Conservation (phyloP, 169 alveolate genomes). For the Toxoplasma gondii region DNA sequence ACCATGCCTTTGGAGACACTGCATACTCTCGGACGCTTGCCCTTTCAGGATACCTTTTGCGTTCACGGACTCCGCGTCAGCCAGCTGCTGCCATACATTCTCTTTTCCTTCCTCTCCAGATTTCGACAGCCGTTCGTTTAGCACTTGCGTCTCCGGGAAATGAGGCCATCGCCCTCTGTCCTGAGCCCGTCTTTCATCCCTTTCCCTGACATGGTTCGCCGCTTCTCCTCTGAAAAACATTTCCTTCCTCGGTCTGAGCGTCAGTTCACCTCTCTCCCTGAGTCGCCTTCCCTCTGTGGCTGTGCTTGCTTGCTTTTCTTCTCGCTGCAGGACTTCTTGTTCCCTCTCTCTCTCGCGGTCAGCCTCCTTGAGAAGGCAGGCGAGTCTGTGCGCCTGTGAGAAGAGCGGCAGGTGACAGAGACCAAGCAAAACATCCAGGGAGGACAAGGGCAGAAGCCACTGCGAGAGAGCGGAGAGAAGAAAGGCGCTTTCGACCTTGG, state of each 20-base stretch:
- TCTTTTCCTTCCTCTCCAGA: neutral
- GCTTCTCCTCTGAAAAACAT: neutral
- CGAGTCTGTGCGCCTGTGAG: neutral
- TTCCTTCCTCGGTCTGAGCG: too few species aligned
- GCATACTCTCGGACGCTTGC: too few species aligned
- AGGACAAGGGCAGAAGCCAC: neutral
- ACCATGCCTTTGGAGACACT: too few species aligned
- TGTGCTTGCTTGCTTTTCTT: too few species aligned
- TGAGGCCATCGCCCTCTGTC: too few species aligned
- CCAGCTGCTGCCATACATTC: neutral
- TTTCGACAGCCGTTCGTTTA: neutral
- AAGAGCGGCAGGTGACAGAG: neutral
- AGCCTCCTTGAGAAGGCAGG: neutral
- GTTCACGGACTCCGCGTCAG: neutral
- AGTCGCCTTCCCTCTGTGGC: too few species aligned
- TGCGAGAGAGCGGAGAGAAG: neutral
- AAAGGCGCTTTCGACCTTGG: too few species aligned
- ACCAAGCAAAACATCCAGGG: neutral
- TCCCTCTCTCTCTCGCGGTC: neutral
- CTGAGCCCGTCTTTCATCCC: too few species aligned
- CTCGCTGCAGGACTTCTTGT: too few species aligned
- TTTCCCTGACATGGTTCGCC: too few species aligned
- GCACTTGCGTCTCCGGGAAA: neutral
- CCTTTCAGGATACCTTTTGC: neutral
- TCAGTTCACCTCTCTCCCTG: too few species aligned